Evolutionary conservation across 192 early-diverging fungal species (phyloP), one percentile per base, ranked within the genome.

Genomic region (Coemansia sp.): DNA sequence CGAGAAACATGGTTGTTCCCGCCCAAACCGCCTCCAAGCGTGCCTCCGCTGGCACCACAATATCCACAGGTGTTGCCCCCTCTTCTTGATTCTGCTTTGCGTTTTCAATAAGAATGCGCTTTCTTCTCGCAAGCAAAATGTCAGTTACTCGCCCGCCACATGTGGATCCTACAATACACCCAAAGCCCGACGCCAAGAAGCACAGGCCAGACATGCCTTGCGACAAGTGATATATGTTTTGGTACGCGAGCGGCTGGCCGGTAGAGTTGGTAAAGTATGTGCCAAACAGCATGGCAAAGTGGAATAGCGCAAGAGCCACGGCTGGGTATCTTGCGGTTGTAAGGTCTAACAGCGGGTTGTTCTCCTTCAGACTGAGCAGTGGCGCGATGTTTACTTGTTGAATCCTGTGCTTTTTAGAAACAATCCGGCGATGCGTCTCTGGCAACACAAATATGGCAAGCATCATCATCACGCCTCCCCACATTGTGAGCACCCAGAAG

Each of bases 401-500:
- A 11, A 84, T 80, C 9, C 8, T 11, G 42, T 74, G 38, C 34
- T 61, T 68, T n/a, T 45, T 48, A 5, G 78, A 38, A 13, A 84
- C 75, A 8, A 74, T 62, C 13, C 68, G 56, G 32, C 83, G 74
- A 19, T 81, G 75, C 0, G 89, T 90, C 66, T 90, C 89, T 15
- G 88, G 85, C 57, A 88, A 52, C 25, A 85, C 79, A 60, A 87
- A 75, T n/a, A 81, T 67, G 0, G 76, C 77, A 15, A 83, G 33
- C 17, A 86, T 50, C 23, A 78, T 54, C 57, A 87, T 65, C 14
- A 75, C 40, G 1, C 84, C 87, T 58, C 79, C 77, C 59, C 86
- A 70, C 19, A 88, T 88, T 3, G 80, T 49, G 35, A 82, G 75
- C 14, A 85, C 70, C 78, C 86, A 87, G 59, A 88, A 90, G 13